A percentile compares a stretch with the other conserved stretches of the same genome.
These are phyloP conservation scores for Picocystis sp. DNA, from an alignment of 163 green algal genomes.

Conservation along the genomic window DNA sequence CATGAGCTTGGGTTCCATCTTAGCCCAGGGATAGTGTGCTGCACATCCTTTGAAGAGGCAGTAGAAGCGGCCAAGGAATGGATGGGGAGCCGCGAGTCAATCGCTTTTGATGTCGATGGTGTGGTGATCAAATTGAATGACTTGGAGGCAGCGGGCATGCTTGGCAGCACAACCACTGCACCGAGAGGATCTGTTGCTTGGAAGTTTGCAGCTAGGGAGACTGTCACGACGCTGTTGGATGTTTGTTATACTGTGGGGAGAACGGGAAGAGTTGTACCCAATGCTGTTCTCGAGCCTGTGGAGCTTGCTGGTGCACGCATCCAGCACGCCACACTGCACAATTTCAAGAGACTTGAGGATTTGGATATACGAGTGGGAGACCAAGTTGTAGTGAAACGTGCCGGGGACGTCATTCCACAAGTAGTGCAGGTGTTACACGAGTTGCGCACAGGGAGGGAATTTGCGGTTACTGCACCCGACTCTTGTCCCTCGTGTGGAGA, in stretches of 20 bases:
- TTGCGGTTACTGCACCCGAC: too few relatives aligned
- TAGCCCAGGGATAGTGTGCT: constrained; percentile 10
- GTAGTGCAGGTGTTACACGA: constrained; percentile 5
- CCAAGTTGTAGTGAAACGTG: constrained; percentile 17
- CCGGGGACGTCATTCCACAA: constrained; percentile 30
- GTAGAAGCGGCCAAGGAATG: constrained; percentile 17
- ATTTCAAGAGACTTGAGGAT: constrained; percentile 8
- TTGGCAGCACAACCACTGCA: constrained; percentile 21
- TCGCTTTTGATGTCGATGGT: constrained; percentile 38
- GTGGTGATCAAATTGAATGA: constrained; percentile 41
- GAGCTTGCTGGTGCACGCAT: constrained; percentile 21
- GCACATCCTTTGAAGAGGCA: constrained; percentile 8
- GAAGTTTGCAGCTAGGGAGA: constrained; percentile 34
- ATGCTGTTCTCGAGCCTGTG: constrained; percentile 22
- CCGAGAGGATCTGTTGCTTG: constrained; percentile 39
- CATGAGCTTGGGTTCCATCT: constrained; percentile 12
- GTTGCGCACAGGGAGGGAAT: too few relatives aligned
- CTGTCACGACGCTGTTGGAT: constrained; percentile 21
- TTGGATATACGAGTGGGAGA: constrained; percentile 12
- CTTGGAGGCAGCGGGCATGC: constrained; percentile 8
- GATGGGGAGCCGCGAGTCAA: constrained; percentile 7
- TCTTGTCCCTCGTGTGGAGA: too few relatives aligned
- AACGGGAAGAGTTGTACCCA: constrained; percentile 21
- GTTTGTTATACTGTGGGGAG: constrained; percentile 31
- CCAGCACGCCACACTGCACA: constrained; percentile 23